Percentiles rank a stretch among this genome's conserved stretches.
Evolutionary conservation across 768 basidiomycete species (phyloP).

Genomic region (Boletus insuetus): DNA sequence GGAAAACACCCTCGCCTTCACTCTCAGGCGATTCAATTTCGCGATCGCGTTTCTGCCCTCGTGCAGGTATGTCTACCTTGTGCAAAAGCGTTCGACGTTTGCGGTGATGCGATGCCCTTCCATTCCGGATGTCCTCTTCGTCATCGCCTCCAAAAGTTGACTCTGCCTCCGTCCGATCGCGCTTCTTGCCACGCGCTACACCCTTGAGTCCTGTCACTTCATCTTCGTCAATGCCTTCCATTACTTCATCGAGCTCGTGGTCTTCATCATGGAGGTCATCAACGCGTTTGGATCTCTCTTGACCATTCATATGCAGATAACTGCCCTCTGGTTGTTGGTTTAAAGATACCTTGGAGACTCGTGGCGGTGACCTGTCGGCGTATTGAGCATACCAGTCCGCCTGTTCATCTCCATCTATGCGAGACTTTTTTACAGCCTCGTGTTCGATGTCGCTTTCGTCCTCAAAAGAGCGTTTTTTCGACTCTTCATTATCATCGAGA

Average conservation of each 20-base stretch:
- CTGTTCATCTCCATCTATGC: slow-evolving; percentile 51
- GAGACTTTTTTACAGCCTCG: slow-evolving; percentile 49
- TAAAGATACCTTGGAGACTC: slow-evolving; percentile 51
- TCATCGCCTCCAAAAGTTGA: slow-evolving; percentile 66
- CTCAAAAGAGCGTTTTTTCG: slow-evolving; percentile 43
- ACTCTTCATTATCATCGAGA: slow-evolving; percentile 24
- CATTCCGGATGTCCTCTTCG: slow-evolving; percentile 38
- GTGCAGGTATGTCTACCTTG: slow-evolving; percentile 45
- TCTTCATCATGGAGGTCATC: slow-evolving; percentile 51
- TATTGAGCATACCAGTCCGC: slow-evolving; percentile 39
- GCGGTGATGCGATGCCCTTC: slow-evolving; percentile 44
- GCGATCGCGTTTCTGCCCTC: slow-evolving; percentile 69
- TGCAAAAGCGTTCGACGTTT: slow-evolving; percentile 57
- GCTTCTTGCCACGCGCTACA: slow-evolving; percentile 59
- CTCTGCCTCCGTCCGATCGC: slow-evolving; percentile 70
- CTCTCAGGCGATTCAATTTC: slow-evolving; percentile 47
- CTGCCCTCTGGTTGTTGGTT: slow-evolving; percentile 42
- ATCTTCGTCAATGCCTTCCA: slow-evolving; percentile 42
- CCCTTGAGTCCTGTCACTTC: slow-evolving; percentile 38
- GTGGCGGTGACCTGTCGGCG: slow-evolving; percentile 24
- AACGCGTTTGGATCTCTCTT: slow-evolving; percentile 39
- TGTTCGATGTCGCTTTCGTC: slow-evolving; percentile 43
- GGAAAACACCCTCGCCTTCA: slow-evolving; percentile 17
- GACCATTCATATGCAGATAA: slow-evolving; percentile 35
- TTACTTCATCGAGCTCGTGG: slow-evolving; percentile 34